These are phyloP conservation scores for Puccinia novopanici DNA, from an alignment of 1,284 basidiomycete genomes.

Conservation along the genomic window DNA sequence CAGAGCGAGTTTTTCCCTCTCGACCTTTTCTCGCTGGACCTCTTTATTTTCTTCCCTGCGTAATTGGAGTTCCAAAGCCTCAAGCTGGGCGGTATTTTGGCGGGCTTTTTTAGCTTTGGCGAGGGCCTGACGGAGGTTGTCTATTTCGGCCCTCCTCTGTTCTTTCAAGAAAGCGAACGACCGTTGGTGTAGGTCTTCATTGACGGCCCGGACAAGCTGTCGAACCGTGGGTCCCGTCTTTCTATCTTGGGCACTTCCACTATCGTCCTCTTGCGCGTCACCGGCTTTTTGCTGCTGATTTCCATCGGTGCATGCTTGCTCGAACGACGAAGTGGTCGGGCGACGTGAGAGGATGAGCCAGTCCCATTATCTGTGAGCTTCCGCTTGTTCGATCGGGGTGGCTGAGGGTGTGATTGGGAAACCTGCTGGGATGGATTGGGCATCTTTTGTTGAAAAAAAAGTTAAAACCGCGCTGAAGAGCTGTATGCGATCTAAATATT, in stretches of 20 bases:
- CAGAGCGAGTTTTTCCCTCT: conserved; percentile 30
- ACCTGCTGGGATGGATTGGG: no score
- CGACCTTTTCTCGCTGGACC: conserved; percentile 25
- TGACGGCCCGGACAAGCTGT: conserved; percentile 29
- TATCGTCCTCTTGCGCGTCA: conserved; percentile 25
- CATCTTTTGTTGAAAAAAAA: no score
- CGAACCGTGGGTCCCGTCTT: conserved; percentile 39
- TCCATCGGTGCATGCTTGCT: conserved; percentile 37
- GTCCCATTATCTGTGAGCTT: no score
- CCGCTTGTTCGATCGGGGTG: no score
- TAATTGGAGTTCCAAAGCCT: conserved; percentile 4
- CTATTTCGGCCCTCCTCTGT: neutral
- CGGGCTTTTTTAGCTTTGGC: neutral
- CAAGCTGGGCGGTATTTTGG: neutral
- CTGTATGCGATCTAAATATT: no score
- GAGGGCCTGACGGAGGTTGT: neutral
- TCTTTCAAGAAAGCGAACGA: conserved; percentile 24
- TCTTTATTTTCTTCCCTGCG: conserved; percentile 18
- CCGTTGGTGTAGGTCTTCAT: conserved; percentile 14
- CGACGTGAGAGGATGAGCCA: no score
- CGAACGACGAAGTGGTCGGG: neutral
- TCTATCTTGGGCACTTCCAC: conserved; percentile 29
- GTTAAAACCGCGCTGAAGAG: no score
- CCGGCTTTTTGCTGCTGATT: conserved; percentile 24
- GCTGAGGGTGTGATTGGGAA: no score